Evolutionary conservation across 768 basidiomycete species (phyloP).

Genomic region (Kwoniella heveanensis): DNA sequence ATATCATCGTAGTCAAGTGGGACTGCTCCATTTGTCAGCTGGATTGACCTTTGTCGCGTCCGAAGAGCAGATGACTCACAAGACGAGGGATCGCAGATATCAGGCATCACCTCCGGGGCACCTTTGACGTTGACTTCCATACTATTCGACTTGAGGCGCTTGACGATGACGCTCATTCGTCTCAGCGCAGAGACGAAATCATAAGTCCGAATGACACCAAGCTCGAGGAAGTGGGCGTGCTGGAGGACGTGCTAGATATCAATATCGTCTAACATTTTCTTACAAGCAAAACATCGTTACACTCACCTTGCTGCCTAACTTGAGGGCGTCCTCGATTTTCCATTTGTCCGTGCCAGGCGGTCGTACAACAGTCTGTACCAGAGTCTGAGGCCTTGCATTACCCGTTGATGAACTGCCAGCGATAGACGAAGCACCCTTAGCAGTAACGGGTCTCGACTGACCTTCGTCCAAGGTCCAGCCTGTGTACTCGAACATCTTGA

Average conservation of each 20-base stretch:
- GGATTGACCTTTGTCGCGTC: too few relatives aligned
- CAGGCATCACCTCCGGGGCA: conserved; percentile 96
- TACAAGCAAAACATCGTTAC: not conserved
- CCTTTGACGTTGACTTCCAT: conserved; percentile 99
- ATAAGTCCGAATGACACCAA: conserved; percentile 93
- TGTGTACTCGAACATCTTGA: conserved; percentile 98
- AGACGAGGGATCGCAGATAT: conserved; percentile 89
- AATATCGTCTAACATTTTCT: not conserved
- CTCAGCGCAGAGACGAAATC: conserved; percentile 93
- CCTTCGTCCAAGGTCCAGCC: conserved; percentile 96
- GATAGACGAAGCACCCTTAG: conserved; percentile 49
- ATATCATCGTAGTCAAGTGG: conserved; percentile 95
- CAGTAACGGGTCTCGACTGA: conserved; percentile 64
- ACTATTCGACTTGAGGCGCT: conserved; percentile 84
- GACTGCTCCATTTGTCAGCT: conserved; percentile 62
- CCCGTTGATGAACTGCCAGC: not conserved
- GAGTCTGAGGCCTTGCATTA: conserved; percentile 69
- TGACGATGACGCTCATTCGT: conserved; percentile 97
- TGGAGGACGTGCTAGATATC: too few relatives aligned
- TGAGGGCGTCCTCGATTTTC: conserved; percentile 88
- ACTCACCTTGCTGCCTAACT: conserved; percentile 73
- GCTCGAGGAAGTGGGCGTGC: conserved; percentile 95
- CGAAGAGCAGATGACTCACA: conserved; percentile 69
- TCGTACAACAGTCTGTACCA: conserved; percentile 94
- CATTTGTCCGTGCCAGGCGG: conserved; percentile 93